Percentiles rank a stretch among this genome's conserved stretches.
These are phyloP conservation scores for Alternaria hordeiaustralica DNA, from an alignment of 2,329 filamentous ascomycete genomes.

Conservation along the genomic window DNA sequence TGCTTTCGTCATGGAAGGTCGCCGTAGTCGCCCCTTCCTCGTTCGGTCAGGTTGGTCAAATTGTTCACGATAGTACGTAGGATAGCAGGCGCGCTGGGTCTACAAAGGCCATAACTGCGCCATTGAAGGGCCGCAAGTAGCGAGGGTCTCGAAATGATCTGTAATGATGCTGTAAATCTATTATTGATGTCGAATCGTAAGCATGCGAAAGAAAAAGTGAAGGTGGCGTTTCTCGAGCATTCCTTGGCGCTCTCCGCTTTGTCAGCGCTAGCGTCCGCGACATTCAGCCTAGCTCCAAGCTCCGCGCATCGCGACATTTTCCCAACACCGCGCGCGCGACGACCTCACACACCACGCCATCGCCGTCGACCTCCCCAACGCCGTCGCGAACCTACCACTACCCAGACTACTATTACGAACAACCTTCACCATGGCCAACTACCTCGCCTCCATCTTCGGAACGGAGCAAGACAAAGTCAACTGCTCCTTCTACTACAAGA, in stretches of 20 bases:
- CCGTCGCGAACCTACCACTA: no score
- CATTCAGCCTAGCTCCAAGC: conserved; percentile 1
- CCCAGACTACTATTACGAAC: no score
- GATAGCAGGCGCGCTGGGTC: neutral
- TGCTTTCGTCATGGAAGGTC: neutral
- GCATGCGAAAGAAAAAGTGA: neutral
- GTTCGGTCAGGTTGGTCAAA: neutral
- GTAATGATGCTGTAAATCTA: neutral
- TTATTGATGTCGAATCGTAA: neutral
- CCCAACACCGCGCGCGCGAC: conserved; percentile 7
- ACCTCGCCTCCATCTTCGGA: conserved; percentile 98
- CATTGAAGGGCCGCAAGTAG: neutral
- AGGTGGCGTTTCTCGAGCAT: conserved; percentile 8
- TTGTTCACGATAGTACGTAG: neutral
- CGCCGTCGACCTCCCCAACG: neutral
- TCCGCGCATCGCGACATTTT: conserved; percentile 20
- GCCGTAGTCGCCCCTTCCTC: neutral
- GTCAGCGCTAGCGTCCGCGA: conserved; percentile 10
- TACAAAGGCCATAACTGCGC: neutral
- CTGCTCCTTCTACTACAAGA: conserved; percentile 99
- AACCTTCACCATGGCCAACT: conserved; percentile 93
- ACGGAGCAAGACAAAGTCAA: conserved; percentile 99
- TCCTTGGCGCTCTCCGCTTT: conserved; percentile 15
- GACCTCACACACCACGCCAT: conserved; percentile 4
- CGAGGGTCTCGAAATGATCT: neutral